Evolutionary conservation across 139 green algal species (phyloP).

Genomic region (Dunaliella primolecta): DNA sequence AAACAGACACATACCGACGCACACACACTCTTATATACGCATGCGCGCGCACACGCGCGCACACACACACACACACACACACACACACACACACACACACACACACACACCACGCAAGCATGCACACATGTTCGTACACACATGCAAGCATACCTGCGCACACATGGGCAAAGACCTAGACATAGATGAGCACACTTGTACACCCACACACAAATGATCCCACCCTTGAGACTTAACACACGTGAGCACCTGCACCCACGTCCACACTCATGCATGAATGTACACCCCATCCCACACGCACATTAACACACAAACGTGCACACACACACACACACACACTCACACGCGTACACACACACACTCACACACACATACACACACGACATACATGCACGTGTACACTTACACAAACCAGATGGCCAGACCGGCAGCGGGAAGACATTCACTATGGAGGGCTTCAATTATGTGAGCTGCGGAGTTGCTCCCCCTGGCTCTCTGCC

Average conservation of each 20-base stretch:
- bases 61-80: neutral
- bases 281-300: neutral
- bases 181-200: neutral
- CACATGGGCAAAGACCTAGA: neutral
- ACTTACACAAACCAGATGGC: conserved; percentile 27
- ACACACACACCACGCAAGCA: neutral
- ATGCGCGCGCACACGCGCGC: neutral
- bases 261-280: neutral
- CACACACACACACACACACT: neutral
- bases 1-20: neutral
- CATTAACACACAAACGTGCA: neutral
- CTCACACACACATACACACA: neutral
- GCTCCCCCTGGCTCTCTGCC: neutral
- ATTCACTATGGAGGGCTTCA: conserved; percentile 57
- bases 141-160: neutral
- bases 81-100: neutral
- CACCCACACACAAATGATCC: neutral
- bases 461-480: conserved; percentile 16
- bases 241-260: too few species aligned
- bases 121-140: neutral
- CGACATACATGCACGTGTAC: too few species aligned
- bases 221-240: too few species aligned
- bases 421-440: conserved; percentile 61
- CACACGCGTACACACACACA: neutral
- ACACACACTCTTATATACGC: neutral